These are phyloP conservation scores for Globisporangium carolinianum DNA, from an alignment of 352 stramenopile genomes.

Conservation along the genomic window DNA sequence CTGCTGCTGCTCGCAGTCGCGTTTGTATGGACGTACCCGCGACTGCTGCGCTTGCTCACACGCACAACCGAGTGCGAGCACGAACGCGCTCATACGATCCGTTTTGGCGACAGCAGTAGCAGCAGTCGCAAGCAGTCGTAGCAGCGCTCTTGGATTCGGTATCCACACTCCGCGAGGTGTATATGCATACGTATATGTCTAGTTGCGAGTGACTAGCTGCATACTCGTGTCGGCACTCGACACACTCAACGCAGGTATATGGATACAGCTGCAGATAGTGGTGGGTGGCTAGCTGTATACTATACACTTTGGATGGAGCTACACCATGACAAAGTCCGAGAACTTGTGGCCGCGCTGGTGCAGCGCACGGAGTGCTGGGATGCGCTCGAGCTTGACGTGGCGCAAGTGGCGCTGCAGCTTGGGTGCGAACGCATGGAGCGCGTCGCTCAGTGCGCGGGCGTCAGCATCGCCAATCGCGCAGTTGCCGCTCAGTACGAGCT, in stretches of 20 bases:
- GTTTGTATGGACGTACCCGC: slow-evolving; percentile 33
- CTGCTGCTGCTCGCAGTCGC: slow-evolving; percentile 29
- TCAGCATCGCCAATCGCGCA: slow-evolving; percentile 25
- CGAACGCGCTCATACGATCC: background rate
- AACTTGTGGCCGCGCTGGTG: slow-evolving; percentile 13
- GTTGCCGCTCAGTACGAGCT: slow-evolving; percentile 66
- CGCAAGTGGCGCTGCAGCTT: slow-evolving; percentile 45
- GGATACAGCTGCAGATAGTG: no score
- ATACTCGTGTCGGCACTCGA: no score
- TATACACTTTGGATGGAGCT: background rate
- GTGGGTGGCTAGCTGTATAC: background rate
- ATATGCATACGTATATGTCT: no score
- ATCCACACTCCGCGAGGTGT: background rate
- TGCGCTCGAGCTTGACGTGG: slow-evolving; percentile 60
- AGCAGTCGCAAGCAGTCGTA: background rate
- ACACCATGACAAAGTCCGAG: slow-evolving; percentile 17
- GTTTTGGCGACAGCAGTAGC: background rate
- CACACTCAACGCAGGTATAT: no score
- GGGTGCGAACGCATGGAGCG: slow-evolving; percentile 27
- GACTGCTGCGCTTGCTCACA: slow-evolving; percentile 42
- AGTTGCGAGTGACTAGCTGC: no score
- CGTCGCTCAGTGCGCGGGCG: slow-evolving; percentile 25
- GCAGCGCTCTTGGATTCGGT: background rate
- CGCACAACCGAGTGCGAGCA: slow-evolving; percentile 17
- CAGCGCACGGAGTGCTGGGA: slow-evolving; percentile 19